Conservation (phyloP, 225 moss, liverwort and hornwort species). For the Lunularia cruciata region DNA sequence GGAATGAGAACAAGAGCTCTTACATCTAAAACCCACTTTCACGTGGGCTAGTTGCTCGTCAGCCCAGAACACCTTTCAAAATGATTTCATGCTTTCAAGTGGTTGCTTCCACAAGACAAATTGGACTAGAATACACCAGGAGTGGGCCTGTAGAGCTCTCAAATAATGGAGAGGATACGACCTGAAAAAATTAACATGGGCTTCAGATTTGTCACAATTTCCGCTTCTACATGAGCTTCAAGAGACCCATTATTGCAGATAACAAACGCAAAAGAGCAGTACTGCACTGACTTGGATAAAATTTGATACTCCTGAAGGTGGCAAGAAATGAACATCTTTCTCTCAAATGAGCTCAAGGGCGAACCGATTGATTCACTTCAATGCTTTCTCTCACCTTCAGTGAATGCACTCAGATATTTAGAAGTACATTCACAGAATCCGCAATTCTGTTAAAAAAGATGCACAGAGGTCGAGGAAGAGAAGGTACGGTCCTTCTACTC, state of each 20-base stretch:
- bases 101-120: slow-evolving; percentile 38
- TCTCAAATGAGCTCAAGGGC: slow-evolving; percentile 23
- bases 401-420: slow-evolving; percentile 16
- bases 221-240: slow-evolving; percentile 20
- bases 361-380: slow-evolving; percentile 23
- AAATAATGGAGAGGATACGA: slow-evolving; percentile 33
- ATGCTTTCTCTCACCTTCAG: slow-evolving; percentile 24
- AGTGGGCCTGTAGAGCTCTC: slow-evolving; percentile 33
- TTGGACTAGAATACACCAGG: slow-evolving; percentile 35
- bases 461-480: slow-evolving; percentile 87
- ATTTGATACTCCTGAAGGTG: slow-evolving; percentile 18
- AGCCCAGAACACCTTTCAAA: slow-evolving; percentile 23
- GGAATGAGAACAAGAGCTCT: slow-evolving; percentile 14
- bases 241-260: slow-evolving; percentile 27
- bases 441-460: slow-evolving; percentile 68
- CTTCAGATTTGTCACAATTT: slow-evolving; percentile 28
- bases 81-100: slow-evolving; percentile 32
- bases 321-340: slow-evolving; percentile 14
- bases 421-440: slow-evolving; percentile 50
- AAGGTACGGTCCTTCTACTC: slow-evolving; percentile 82
- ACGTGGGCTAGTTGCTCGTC: slow-evolving; percentile 13
- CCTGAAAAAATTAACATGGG: slow-evolving; percentile 32
- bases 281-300: slow-evolving; percentile 17
- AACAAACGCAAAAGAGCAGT: slow-evolving; percentile 21
- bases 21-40: slow-evolving; percentile 5